Conservation (phyloP, 805 yeast species). For the Candida oleophila region DNA sequence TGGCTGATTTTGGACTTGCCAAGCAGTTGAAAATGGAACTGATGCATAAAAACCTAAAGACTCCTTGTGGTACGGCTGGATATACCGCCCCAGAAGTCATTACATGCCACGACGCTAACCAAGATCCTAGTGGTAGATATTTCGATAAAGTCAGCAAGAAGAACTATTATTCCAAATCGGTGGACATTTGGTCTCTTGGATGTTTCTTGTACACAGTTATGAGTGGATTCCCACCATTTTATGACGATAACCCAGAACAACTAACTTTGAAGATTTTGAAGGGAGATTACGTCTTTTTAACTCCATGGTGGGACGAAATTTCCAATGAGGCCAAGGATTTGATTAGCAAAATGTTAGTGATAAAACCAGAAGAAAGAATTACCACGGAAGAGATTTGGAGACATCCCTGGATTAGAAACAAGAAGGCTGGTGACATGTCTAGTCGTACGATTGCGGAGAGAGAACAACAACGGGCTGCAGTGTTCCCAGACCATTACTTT, state of each 20-base stretch:
- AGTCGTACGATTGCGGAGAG: background rate
- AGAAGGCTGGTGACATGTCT: slow-evolving; percentile 5
- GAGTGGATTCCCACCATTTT: slow-evolving; percentile 76
- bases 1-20: slow-evolving; percentile 72
- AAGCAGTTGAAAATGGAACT: slow-evolving; percentile 50
- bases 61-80: slow-evolving; percentile 78
- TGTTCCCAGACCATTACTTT: slow-evolving; percentile 6
- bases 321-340: slow-evolving; percentile 67
- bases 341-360: slow-evolving; percentile 63
- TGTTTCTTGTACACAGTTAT: slow-evolving; percentile 67
- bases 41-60: slow-evolving; percentile 41
- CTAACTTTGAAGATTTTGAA: slow-evolving; percentile 66
- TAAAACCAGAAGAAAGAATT: slow-evolving; percentile 67
- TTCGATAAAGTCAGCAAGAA: slow-evolving; percentile 27
- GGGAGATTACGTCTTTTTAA: slow-evolving; percentile 71
- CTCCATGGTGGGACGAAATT: slow-evolving; percentile 91
- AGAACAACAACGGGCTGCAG: background rate
- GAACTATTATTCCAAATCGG: slow-evolving; percentile 61
- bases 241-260: slow-evolving; percentile 63
- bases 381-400: slow-evolving; percentile 63
- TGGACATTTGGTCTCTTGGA: slow-evolving; percentile 74
- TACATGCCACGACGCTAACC: slow-evolving; percentile 22
- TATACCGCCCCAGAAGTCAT: slow-evolving; percentile 76
- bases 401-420: slow-evolving; percentile 64
- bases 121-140: slow-evolving; percentile 8